phyloP scores from a whole-genome alignment of 768 basidiomycete species.

The Zangia roseola region DNA sequence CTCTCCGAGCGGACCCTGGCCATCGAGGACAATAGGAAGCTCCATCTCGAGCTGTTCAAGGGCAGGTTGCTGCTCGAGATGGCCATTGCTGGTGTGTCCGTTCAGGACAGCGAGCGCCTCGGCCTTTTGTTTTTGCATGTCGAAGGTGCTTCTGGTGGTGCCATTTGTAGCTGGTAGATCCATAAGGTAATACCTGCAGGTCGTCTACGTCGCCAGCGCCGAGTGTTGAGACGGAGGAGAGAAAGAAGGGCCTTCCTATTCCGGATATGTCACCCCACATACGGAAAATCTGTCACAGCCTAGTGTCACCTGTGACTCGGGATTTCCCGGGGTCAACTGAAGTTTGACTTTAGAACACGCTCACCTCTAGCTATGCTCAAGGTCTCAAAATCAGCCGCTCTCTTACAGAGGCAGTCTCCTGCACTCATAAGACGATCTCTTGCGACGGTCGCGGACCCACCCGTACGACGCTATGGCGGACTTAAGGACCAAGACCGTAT shows the following conservation, averaged over 20 bases:
- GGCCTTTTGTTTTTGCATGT: conserved; percentile 31
- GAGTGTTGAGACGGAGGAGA: background rate
- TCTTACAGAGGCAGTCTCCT: conserved; percentile 19
- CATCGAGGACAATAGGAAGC: conserved; percentile 70
- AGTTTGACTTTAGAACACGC: background rate
- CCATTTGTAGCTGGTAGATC: conserved; percentile 16
- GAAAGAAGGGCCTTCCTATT: conserved; percentile 14
- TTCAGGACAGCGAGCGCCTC: conserved; percentile 29
- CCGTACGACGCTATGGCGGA: conserved; percentile 89
- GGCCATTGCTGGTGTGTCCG: conserved; percentile 33
- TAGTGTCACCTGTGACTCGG: conserved; percentile 21
- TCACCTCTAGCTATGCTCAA: conserved; percentile 24
- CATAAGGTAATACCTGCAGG: conserved; percentile 4
- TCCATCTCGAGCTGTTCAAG: conserved; percentile 68
- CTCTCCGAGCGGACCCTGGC: conserved; percentile 71
- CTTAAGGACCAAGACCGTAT: conserved; percentile 93
- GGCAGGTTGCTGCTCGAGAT: conserved; percentile 37
- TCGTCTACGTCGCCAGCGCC: conserved; percentile 7
- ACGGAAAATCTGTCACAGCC: conserved; percentile 3
- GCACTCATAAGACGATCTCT: conserved; percentile 34
- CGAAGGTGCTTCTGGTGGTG: conserved; percentile 12
- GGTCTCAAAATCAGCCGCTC: conserved; percentile 25
- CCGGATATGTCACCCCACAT: conserved; percentile 1
- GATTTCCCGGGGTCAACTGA: conserved; percentile 11
- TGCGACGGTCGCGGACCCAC: conserved; percentile 81